Evolutionary conservation across 495 filamentous ascomycete species (phyloP).

Genomic region (Daldinia concentrica): DNA sequence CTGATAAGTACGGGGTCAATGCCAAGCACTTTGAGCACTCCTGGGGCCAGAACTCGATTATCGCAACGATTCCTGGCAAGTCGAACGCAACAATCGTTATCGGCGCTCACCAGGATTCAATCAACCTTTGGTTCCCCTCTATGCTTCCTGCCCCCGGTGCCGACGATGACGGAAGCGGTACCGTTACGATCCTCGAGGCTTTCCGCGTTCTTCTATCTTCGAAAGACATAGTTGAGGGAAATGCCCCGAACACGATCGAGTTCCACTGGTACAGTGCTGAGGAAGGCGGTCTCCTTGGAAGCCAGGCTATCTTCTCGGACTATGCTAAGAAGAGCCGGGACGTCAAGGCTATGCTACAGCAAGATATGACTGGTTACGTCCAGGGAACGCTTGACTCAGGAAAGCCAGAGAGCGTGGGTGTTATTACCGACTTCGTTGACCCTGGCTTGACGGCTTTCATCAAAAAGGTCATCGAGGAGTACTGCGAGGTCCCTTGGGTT

Average conservation of each 20-base stretch:
- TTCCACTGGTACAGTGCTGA: constrained; percentile 99
- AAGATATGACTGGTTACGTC: constrained; percentile 97
- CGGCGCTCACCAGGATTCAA: constrained; percentile 74
- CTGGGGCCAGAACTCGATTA: constrained; percentile 91
- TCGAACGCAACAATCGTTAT: constrained; percentile 81
- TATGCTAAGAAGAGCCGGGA: constrained; percentile 80
- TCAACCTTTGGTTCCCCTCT: constrained; percentile 89
- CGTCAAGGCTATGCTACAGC: constrained; percentile 97
- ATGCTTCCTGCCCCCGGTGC: constrained; percentile 74
- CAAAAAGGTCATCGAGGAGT: constrained; percentile 85
- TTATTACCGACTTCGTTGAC: constrained; percentile 94
- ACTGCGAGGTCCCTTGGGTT: constrained; percentile 89
- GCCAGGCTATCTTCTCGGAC: constrained; percentile 84
- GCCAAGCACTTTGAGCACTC: constrained; percentile 80
- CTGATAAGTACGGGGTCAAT: constrained; percentile 70
- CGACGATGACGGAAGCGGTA: constrained; percentile 68
- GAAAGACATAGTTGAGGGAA: constrained; percentile 60
- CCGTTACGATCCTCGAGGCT: constrained; percentile 69
- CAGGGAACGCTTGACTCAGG: constrained; percentile 85
- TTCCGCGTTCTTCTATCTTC: constrained; percentile 66
- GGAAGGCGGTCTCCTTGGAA: constrained; percentile 92
- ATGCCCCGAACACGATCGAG: constrained; percentile 84
- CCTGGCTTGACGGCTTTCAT: constrained; percentile 85
- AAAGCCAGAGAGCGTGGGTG: constrained; percentile 83
- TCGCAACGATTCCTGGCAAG: constrained; percentile 90